Evolutionary conservation across 441 rosid species (phyloP).

Genomic region (Bruguiera hainesii): DNA sequence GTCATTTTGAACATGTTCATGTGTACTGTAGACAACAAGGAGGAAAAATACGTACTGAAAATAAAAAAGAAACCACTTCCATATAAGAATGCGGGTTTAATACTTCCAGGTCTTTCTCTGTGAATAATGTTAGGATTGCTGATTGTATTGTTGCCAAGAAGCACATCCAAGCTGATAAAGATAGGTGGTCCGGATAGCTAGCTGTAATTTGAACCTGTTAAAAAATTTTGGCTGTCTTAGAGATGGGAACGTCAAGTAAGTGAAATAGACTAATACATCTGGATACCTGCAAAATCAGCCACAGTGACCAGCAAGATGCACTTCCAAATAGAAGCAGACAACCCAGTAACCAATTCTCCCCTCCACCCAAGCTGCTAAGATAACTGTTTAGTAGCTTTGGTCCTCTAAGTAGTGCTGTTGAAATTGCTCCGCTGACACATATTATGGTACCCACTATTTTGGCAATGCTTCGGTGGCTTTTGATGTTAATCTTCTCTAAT

Average conservation of each 20-base stretch:
- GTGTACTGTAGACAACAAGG: neutral
- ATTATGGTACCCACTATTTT: slow-evolving; percentile 53
- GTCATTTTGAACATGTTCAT: neutral
- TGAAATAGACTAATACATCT: neutral
- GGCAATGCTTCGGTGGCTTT: slow-evolving; percentile 49
- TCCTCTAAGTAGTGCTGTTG: slow-evolving; percentile 69
- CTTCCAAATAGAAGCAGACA: slow-evolving; percentile 49
- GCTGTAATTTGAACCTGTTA: slow-evolving; percentile 41
- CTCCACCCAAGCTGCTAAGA: slow-evolving; percentile 14
- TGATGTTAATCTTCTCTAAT: slow-evolving; percentile 47
- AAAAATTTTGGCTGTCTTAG: too few relatives aligned
- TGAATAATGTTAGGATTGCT: slow-evolving; percentile 33
- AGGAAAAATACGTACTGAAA: slow-evolving; percentile 30
- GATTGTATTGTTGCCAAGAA: slow-evolving; percentile 54
- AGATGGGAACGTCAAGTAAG: neutral
- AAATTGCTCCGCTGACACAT: slow-evolving; percentile 69
- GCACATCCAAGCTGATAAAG: slow-evolving; percentile 54
- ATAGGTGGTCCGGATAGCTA: slow-evolving; percentile 49
- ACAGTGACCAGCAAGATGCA: slow-evolving; percentile 58
- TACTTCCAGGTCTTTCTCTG: slow-evolving; percentile 32
- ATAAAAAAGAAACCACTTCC: slow-evolving; percentile 41
- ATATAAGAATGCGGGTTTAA: slow-evolving; percentile 47
- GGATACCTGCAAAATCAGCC: slow-evolving; percentile 47
- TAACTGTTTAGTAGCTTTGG: slow-evolving; percentile 53
- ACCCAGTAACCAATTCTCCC: slow-evolving; percentile 51